phyloP scores from a whole-genome alignment of 345 rosid genomes.

The Rhodomyrtus tomentosa region DNA sequence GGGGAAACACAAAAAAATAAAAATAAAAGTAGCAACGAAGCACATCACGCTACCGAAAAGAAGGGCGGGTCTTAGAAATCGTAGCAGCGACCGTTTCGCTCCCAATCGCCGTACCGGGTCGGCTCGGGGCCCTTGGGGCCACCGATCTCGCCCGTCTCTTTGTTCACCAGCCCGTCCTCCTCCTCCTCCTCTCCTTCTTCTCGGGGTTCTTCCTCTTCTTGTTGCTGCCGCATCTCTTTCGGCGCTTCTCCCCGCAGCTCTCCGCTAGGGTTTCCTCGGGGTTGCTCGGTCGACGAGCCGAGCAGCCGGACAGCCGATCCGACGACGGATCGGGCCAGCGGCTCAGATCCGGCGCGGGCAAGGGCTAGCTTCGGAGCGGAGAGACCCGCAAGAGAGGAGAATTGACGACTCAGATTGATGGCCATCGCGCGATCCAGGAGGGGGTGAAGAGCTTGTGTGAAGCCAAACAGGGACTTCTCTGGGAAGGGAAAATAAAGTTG shows the following conservation, averaged over 20 bases:
- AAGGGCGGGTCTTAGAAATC: conserved; percentile 40
- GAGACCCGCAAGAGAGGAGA: conserved; percentile 5
- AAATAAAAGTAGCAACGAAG: no score
- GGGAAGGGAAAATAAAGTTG: not conserved
- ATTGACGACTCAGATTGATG: conserved; percentile 16
- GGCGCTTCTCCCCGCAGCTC: conserved; percentile 9
- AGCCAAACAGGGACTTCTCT: not conserved
- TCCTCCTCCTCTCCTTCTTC: conserved; percentile 17
- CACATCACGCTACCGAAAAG: not conserved
- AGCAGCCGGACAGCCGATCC: not conserved
- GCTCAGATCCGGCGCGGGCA: not conserved
- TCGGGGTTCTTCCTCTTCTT: not conserved
- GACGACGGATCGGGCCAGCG: not conserved
- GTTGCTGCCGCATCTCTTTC: conserved; percentile 6
- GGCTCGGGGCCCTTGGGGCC: conserved; percentile 91
- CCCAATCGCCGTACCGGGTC: conserved; percentile 96
- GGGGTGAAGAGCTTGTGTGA: not conserved
- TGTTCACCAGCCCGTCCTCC: conserved; percentile 33
- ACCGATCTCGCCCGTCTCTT: conserved; percentile 73
- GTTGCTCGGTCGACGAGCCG: not conserved
- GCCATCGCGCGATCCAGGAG: conserved; percentile 14
- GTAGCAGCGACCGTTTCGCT: conserved; percentile 78
- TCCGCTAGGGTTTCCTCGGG: not conserved
- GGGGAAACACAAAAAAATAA: fast-evolving
- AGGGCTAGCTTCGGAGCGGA: not conserved